phyloP scores from a whole-genome alignment of 1,284 basidiomycete genomes.

The Microbotryum intermedium region DNA sequence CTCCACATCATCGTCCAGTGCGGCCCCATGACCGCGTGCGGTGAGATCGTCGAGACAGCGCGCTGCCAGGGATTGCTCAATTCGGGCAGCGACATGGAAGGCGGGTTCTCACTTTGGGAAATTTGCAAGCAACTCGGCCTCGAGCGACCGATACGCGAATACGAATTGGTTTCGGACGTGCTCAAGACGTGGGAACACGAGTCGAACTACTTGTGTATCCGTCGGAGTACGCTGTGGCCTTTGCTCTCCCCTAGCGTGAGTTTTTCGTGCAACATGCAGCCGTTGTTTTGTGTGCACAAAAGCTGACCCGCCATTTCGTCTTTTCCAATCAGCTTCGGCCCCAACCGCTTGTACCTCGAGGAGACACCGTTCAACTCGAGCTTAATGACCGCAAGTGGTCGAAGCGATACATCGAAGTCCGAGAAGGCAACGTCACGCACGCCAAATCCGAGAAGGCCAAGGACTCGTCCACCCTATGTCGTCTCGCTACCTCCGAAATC shows the following conservation, averaged over 20 bases:
- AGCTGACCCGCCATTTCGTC: background rate
- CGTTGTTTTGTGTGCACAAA: slow-evolving; percentile 8
- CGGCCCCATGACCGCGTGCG: slow-evolving; percentile 2
- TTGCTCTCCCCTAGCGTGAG: slow-evolving; percentile 54
- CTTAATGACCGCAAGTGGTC: slow-evolving; percentile 82
- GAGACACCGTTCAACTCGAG: slow-evolving; percentile 54
- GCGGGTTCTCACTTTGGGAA: slow-evolving; percentile 25
- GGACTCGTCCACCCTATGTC: slow-evolving; percentile 68
- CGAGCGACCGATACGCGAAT: slow-evolving; percentile 71
- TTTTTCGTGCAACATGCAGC: slow-evolving; percentile 27
- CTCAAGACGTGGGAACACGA: slow-evolving; percentile 73
- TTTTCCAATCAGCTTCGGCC: slow-evolving; percentile 1
- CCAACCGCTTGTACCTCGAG: slow-evolving; percentile 6
- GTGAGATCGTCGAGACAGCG: slow-evolving; percentile 16
- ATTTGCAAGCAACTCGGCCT: slow-evolving; percentile 13
- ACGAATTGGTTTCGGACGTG: slow-evolving; percentile 63
- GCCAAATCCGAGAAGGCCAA: slow-evolving; percentile 79
- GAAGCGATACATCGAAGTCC: slow-evolving; percentile 74
- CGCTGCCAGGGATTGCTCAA: slow-evolving; percentile 12
- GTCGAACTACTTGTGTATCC: slow-evolving; percentile 66
- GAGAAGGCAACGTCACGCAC: slow-evolving; percentile 72
- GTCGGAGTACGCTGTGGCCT: slow-evolving; percentile 55
- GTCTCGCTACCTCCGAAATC: slow-evolving; percentile 72
- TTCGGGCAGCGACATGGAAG: slow-evolving; percentile 5
- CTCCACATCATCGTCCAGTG: slow-evolving; percentile 5